Evolutionary conservation across 2,329 filamentous ascomycete species (phyloP).

Genomic region (Fusarium palustre): DNA sequence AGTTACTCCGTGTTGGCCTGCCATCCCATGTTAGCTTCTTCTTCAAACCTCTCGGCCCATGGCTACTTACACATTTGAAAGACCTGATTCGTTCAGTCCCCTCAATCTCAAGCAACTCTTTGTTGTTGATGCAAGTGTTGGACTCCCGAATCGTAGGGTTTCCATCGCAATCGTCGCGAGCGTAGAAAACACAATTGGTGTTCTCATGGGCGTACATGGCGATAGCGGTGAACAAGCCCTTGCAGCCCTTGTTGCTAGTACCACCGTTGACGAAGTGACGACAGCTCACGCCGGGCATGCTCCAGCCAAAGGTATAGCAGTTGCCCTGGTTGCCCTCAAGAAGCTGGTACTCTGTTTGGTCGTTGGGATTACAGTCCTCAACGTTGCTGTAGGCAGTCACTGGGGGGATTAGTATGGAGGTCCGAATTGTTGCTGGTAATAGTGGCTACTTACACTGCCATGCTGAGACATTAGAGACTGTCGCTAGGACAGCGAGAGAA

Average conservation of each 20-base stretch:
- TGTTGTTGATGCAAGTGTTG: not conserved
- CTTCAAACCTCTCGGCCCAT: not conserved
- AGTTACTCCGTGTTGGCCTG: not conserved
- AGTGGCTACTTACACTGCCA: not conserved
- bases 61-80: not conserved
- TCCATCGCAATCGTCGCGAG: not conserved
- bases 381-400: not conserved
- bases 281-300: not conserved
- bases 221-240: not conserved
- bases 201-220: not conserved
- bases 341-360: not conserved
- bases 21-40: rapidly evolving
- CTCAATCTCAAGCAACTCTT: not conserved
- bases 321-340: not conserved
- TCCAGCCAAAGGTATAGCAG: not conserved
- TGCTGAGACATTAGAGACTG: not conserved
- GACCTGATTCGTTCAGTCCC: not conserved
- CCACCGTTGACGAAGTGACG: not conserved
- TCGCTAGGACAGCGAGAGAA: not conserved
- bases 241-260: not conserved
- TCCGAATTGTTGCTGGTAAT: not conserved
- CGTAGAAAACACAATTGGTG: not conserved
- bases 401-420: not conserved
- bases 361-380: not conserved
- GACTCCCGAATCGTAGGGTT: not conserved